Percentiles rank a stretch among this genome's conserved stretches.
These are phyloP conservation scores for Teunomyces aglyptinius DNA, from an alignment of 805 yeast species.

Conservation along the genomic window DNA sequence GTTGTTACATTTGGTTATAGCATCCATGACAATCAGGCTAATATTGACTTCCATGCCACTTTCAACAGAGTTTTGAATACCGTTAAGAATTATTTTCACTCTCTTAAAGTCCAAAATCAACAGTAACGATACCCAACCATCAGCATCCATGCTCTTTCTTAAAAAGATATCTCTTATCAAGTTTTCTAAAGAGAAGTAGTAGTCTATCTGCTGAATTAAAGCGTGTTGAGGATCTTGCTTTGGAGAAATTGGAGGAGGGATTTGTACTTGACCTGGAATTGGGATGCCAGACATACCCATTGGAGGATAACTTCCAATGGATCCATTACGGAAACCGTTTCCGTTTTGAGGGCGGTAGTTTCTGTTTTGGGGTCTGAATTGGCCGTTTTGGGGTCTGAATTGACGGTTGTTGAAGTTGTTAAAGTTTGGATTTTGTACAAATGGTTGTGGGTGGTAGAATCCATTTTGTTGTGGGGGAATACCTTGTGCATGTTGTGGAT, in stretches of 20 bases:
- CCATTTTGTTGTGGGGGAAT: conserved; percentile 15
- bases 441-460: conserved; percentile 34
- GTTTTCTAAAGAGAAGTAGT: conserved; percentile 87
- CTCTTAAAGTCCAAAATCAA: conserved; percentile 72
- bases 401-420: conserved; percentile 28
- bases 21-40: conserved; percentile 45
- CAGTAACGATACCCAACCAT: conserved; percentile 68
- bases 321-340: conserved; percentile 22
- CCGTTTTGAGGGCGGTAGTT: conserved; percentile 6
- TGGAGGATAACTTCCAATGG: conserved; percentile 11
- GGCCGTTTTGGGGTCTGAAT: conserved; percentile 19
- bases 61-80: conserved; percentile 35
- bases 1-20: conserved; percentile 52
- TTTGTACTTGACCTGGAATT: conserved; percentile 24
- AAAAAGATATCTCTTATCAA: conserved; percentile 79
- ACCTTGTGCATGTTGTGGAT: conserved; percentile 5
- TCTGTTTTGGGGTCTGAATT: conserved; percentile 18
- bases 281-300: conserved; percentile 2
- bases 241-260: conserved; percentile 48
- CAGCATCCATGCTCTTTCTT: conserved; percentile 74
- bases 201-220: conserved; percentile 67
- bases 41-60: conserved; percentile 21
- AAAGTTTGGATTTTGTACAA: conserved; percentile 21
- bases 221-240: conserved; percentile 46
- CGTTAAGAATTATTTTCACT: conserved; percentile 54